Conservation (phyloP, 768 basidiomycete genomes). For the Guyanaporus albipodus region DNA sequence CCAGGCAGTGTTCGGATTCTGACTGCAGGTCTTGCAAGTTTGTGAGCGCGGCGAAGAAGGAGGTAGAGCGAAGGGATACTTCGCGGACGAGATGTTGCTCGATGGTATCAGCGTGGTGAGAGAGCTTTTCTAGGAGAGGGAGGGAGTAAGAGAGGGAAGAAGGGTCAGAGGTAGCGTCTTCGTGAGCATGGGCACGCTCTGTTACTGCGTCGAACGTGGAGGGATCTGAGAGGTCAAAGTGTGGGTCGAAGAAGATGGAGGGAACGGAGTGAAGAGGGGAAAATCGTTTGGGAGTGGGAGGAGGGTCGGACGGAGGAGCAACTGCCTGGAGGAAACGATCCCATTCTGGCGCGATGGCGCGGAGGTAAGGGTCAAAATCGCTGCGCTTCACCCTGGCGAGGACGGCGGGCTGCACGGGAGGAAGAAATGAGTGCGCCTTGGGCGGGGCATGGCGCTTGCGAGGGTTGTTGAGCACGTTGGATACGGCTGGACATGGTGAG, state of each 20-base stretch:
- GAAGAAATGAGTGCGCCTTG: conserved; percentile 79
- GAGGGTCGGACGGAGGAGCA: conserved; percentile 28
- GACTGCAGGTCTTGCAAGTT: conserved; percentile 92
- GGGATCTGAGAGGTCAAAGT: conserved; percentile 82
- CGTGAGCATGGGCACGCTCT: conserved; percentile 42
- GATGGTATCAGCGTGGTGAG: conserved; percentile 87
- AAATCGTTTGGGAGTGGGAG: conserved; percentile 36
- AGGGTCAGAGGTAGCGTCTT: conserved; percentile 48
- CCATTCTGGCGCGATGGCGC: conserved; percentile 71
- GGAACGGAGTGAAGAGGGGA: conserved; percentile 78
- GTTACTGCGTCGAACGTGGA: conserved; percentile 75
- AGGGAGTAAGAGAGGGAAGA: conserved; percentile 61
- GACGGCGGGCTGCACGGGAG: conserved; percentile 64
- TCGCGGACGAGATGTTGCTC: conserved; percentile 94
- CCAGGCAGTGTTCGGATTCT: conserved; percentile 80
- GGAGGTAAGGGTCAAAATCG: conserved; percentile 83
- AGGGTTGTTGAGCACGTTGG: conserved; percentile 90
- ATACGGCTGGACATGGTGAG: conserved; percentile 64
- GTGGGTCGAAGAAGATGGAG: conserved; percentile 68
- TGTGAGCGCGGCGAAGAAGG: conserved; percentile 94
- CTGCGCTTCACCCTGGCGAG: conserved; percentile 76
- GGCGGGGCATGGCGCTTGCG: conserved; percentile 81
- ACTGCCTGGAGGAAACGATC: conserved; percentile 57
- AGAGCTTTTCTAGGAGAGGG: conserved; percentile 83
- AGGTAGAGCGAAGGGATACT: conserved; percentile 83